Conservation (phyloP, 2,329 filamentous ascomycete genomes). For the Phialophora verrucosa region DNA sequence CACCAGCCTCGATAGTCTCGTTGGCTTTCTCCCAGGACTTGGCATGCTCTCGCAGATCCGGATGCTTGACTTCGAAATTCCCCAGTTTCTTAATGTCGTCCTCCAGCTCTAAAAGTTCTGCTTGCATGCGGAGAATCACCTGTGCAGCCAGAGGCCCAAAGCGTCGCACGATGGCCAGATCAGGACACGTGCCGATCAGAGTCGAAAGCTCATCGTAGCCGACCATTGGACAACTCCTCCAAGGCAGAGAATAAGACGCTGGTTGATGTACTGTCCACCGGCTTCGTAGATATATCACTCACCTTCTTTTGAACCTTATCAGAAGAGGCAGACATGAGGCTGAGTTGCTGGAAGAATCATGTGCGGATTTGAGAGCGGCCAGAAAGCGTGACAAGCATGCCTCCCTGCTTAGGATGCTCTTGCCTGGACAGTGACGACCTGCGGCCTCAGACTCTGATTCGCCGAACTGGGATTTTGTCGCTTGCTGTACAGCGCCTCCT, state of each 20-base stretch:
- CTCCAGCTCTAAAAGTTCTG: slow-evolving; percentile 21
- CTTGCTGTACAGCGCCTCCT: background rate
- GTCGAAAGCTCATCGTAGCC: slow-evolving; percentile 21
- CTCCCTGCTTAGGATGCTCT: too few species aligned
- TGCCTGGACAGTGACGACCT: background rate
- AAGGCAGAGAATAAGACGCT: background rate
- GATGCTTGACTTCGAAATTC: background rate
- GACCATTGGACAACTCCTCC: slow-evolving; percentile 3
- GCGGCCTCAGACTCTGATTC: background rate
- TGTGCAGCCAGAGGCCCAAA: slow-evolving; percentile 17
- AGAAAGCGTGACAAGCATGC: background rate
- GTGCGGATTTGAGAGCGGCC: background rate
- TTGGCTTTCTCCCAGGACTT: slow-evolving; percentile 17
- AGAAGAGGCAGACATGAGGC: background rate
- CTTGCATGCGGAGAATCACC: slow-evolving; percentile 16
- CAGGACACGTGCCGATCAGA: slow-evolving; percentile 12
- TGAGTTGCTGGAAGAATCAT: background rate
- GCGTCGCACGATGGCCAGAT: slow-evolving; percentile 15
- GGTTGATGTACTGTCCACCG: background rate
- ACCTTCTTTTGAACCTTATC: background rate
- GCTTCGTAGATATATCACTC: background rate
- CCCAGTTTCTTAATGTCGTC: slow-evolving; percentile 10
- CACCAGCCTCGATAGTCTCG: slow-evolving; percentile 1
- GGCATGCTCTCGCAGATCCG: slow-evolving; percentile 2
- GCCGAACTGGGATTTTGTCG: background rate